phyloP scores from a whole-genome alignment of 306 rosid species.

The Canavalia gladiata region DNA sequence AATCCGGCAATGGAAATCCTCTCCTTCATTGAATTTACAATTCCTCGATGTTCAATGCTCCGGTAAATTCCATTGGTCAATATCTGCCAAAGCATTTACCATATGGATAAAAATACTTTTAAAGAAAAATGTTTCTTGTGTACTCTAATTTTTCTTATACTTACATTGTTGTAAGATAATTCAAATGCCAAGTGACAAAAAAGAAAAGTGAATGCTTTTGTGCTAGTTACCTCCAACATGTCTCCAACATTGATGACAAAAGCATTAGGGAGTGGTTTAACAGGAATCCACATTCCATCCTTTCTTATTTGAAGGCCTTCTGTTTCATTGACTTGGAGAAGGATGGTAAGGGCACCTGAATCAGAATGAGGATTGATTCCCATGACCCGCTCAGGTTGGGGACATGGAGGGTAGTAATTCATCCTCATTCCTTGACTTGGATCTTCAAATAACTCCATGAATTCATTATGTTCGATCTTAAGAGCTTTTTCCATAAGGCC shows the following conservation, averaged over 20 bases:
- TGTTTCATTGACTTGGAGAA: conserved; percentile 51
- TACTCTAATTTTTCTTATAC: background rate
- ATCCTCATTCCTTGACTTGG: conserved; percentile 42
- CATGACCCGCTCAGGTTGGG: conserved; percentile 46
- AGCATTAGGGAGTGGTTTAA: conserved; percentile 48
- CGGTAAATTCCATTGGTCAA: conserved; percentile 49
- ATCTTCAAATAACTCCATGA: conserved; percentile 42
- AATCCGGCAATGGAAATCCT: conserved; percentile 50
- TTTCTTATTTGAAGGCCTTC: conserved; percentile 56
- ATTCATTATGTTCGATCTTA: conserved; percentile 17
- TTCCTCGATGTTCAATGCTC: conserved; percentile 49
- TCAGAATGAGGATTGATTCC: conserved; percentile 52
- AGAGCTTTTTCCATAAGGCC: conserved; percentile 45
- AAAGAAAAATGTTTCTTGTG: background rate
- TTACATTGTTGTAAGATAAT: background rate
- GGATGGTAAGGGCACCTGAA: conserved; percentile 44
- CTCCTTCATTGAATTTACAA: conserved; percentile 37
- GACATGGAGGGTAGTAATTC: conserved; percentile 54
- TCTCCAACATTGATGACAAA: conserved; percentile 51
- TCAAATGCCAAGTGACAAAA: background rate
- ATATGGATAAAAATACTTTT: background rate
- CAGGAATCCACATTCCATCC: conserved; percentile 42
- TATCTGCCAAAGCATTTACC: conserved; percentile 34
- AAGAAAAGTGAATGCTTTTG: background rate
- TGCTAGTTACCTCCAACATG: conserved; percentile 44